Percentiles rank a stretch among this genome's conserved stretches.
These are phyloP conservation scores for Esteya vermicola DNA, from an alignment of 2,329 filamentous ascomycete species.

Conservation along the genomic window DNA sequence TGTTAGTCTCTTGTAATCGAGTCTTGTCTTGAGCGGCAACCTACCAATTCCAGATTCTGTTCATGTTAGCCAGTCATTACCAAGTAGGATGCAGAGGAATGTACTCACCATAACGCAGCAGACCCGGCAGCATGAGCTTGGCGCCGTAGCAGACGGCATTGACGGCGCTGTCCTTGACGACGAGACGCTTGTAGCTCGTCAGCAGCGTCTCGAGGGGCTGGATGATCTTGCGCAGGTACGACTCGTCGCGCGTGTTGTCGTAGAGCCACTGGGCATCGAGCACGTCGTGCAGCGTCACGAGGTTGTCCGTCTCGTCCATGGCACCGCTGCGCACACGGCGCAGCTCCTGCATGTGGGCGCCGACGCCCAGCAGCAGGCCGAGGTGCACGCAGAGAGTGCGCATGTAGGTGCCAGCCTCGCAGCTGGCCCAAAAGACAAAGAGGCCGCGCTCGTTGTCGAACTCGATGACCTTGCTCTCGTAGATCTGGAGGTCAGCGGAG, in stretches of 20 bases:
- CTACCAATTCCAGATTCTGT: conserved; percentile 9
- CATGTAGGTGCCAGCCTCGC: conserved; percentile 97
- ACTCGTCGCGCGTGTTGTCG: conserved; percentile 92
- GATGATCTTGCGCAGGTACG: conserved; percentile 82
- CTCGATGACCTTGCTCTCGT: conserved; percentile 92
- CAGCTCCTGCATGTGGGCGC: conserved; percentile 94
- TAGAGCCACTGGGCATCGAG: conserved; percentile 91
- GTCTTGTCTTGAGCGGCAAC: not conserved
- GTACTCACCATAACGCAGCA: conserved; percentile 70
- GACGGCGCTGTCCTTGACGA: conserved; percentile 93
- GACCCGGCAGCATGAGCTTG: conserved; percentile 95
- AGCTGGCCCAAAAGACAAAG: conserved; percentile 98
- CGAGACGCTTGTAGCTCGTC: conserved; percentile 86
- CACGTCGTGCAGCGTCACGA: conserved; percentile 91
- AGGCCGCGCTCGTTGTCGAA: conserved; percentile 98
- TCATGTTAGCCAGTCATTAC: not conserved
- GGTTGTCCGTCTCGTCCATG: conserved; percentile 78
- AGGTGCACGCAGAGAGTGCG: conserved; percentile 95
- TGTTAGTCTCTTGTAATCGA: conserved; percentile 30
- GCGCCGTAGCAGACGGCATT: conserved; percentile 98
- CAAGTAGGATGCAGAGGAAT: not conserved
- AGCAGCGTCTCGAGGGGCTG: conserved; percentile 84
- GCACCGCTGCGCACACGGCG: conserved; percentile 86
- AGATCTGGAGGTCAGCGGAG: conserved; percentile 34
- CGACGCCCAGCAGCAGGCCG: conserved; percentile 31